Percentiles rank a stretch among this genome's conserved stretches.
These are phyloP conservation scores for Paecilomyces variotii DNA, from an alignment of 2,329 filamentous ascomycete genomes.

Conservation along the genomic window DNA sequence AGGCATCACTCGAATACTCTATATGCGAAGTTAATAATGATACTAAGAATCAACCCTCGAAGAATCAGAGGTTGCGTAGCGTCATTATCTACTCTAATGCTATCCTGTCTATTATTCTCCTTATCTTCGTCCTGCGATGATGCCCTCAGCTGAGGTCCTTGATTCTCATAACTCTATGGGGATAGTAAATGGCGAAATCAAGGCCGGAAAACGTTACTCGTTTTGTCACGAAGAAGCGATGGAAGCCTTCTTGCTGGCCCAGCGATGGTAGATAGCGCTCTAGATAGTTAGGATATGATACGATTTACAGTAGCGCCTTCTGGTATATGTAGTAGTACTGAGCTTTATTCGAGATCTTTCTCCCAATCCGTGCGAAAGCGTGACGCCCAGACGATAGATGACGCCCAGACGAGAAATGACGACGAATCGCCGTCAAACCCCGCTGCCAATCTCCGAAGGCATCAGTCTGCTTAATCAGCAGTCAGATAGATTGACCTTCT, in stretches of 20 bases:
- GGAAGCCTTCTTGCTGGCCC: background rate
- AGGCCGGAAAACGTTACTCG: conserved; percentile 12
- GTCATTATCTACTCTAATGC: background rate
- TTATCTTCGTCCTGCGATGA: background rate
- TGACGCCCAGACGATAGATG: no score
- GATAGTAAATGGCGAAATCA: conserved; percentile 3
- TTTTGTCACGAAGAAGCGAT: conserved; percentile 4
- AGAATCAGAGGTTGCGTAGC: no score
- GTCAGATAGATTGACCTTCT: background rate
- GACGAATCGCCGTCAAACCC: background rate
- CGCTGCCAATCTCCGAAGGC: background rate
- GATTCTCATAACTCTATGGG: background rate
- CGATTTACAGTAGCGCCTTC: background rate
- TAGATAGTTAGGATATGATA: background rate
- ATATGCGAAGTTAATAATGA: no score
- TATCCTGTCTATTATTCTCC: background rate
- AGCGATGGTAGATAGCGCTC: background rate
- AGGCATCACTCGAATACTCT: no score
- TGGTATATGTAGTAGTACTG: no score
- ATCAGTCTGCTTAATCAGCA: background rate
- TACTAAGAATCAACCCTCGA: no score
- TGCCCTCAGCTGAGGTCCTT: background rate
- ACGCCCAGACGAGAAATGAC: background rate
- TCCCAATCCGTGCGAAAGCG: background rate
- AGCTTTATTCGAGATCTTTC: background rate